Conservation (phyloP, 1,139 yeast species). For the Hyphopichia burtonii region DNA sequence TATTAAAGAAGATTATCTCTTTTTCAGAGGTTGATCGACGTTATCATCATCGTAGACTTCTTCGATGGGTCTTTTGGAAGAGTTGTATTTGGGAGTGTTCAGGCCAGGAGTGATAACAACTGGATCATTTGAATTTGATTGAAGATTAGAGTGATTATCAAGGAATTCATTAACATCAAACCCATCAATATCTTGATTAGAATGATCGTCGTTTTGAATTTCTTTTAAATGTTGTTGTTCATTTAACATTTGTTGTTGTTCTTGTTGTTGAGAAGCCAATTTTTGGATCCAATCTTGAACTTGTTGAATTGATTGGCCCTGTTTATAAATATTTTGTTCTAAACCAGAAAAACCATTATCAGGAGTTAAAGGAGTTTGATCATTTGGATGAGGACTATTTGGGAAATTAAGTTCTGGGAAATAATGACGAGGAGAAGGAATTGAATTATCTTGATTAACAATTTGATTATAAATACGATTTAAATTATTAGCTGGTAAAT, state of each 20-base stretch:
- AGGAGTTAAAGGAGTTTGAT: slow-evolving; percentile 10
- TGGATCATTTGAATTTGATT: slow-evolving; percentile 3
- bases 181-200: slow-evolving; percentile 25
- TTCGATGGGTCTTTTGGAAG: slow-evolving; percentile 14
- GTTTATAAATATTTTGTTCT: slow-evolving; percentile 46
- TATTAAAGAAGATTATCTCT: too few species aligned
- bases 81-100: slow-evolving; percentile 7
- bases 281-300: slow-evolving; percentile 60
- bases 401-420: slow-evolving; percentile 31
- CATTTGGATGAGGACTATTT: slow-evolving; percentile 14
- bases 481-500: slow-evolving; percentile 15
- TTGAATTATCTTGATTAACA: slow-evolving; percentile 21
- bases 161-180: slow-evolving; percentile 42
- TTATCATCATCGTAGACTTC: slow-evolving; percentile 17
- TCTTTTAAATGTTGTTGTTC: slow-evolving; percentile 11
- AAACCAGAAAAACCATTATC: slow-evolving; percentile 30
- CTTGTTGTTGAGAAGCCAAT: slow-evolving; percentile 38
- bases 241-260: slow-evolving; percentile 23
- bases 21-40: background rate
- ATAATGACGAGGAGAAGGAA: slow-evolving; percentile 30
- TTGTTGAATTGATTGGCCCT: slow-evolving; percentile 56
- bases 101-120: slow-evolving; percentile 10
- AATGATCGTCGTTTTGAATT: background rate
- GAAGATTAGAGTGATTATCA: slow-evolving; percentile 10
- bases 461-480: slow-evolving; percentile 33